A percentile compares a stretch with the other conserved stretches of the same genome.
Evolutionary conservation across 2,329 filamentous ascomycete genomes (phyloP).

Genomic region (Dactylellina leptospora): DNA sequence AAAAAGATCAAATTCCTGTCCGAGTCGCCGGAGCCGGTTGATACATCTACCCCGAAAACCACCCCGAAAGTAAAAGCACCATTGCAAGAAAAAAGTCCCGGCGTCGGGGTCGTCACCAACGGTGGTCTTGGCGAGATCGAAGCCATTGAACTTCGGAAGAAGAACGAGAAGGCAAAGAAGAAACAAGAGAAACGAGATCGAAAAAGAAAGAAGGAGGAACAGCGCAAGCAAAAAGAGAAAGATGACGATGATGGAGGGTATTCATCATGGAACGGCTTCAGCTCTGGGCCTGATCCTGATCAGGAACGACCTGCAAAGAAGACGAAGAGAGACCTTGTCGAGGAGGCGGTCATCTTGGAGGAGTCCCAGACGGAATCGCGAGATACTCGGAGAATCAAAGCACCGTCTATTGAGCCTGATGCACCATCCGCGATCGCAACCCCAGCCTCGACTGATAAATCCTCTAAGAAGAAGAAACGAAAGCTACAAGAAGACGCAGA

Average conservation of each 20-base stretch:
- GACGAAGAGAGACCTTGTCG: constrained; percentile 14
- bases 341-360: constrained; percentile 33
- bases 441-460: neutral
- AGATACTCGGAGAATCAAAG: neutral
- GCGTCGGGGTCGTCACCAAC: constrained; percentile 5
- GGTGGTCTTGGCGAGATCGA: constrained; percentile 39
- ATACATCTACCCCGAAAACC: neutral
- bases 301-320: constrained; percentile 1
- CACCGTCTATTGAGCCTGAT: neutral
- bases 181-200: constrained; percentile 27
- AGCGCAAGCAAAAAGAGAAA: constrained; percentile 1
- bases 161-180: constrained; percentile 48
- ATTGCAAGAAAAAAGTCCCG: neutral
- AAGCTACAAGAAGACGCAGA: neutral
- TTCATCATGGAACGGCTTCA: constrained; percentile 46
- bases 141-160: constrained; percentile 38
- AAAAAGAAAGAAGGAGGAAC: constrained; percentile 22
- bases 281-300: constrained; percentile 12
- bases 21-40: constrained; percentile 33
- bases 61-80: neutral
- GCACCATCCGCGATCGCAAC: neutral
- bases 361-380: constrained; percentile 1
- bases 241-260: constrained; percentile 38
- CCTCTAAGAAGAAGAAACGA: constrained; percentile 20
- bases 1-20: constrained; percentile 30